A percentile compares a stretch with the other conserved stretches of the same genome.
Conservation (phyloP, 768 basidiomycete genomes). For the Crassisporium funariophilum region DNA sequence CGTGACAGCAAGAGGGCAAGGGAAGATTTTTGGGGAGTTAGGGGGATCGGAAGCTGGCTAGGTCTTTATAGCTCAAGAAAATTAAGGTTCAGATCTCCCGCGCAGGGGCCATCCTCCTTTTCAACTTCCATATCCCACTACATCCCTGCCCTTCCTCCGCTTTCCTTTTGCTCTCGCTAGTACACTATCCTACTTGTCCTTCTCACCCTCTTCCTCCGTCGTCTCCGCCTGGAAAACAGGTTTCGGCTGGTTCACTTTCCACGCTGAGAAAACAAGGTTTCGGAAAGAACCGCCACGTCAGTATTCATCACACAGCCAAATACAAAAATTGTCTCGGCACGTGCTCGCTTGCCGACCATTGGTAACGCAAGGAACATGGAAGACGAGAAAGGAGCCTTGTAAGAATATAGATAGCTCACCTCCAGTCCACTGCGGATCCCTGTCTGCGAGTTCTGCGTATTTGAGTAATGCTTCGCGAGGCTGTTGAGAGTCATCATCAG, state of each 20-base stretch:
- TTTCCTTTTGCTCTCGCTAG: slow-evolving; percentile 19
- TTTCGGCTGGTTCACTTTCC: slow-evolving; percentile 84
- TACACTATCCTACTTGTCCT: slow-evolving; percentile 37
- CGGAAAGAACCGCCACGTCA: slow-evolving; percentile 69
- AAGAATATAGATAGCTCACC: slow-evolving; percentile 54
- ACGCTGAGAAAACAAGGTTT: slow-evolving; percentile 63
- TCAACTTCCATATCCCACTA: slow-evolving; percentile 25
- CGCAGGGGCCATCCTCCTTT: slow-evolving; percentile 65
- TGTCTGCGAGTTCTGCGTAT: slow-evolving; percentile 77
- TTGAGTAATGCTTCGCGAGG: slow-evolving; percentile 96
- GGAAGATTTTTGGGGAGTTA: slow-evolving; percentile 78
- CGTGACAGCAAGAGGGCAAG: slow-evolving; percentile 56
- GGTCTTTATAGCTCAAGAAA: slow-evolving; percentile 81
- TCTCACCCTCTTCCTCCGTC: slow-evolving; percentile 61
- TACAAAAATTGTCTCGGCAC: slow-evolving; percentile 39
- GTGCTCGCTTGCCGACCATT: too few relatives aligned
- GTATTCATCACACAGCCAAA: slow-evolving; percentile 49
- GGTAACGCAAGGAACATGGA: too few relatives aligned
- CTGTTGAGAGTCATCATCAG: slow-evolving; percentile 44
- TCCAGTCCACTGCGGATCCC: slow-evolving; percentile 82
- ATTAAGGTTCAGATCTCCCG: slow-evolving; percentile 85
- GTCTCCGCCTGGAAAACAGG: slow-evolving; percentile 77
- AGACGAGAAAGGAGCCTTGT: slow-evolving; percentile 15
- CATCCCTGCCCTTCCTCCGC: slow-evolving; percentile 17
- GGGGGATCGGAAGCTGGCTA: slow-evolving; percentile 67